phyloP scores from a whole-genome alignment of 2,329 filamentous ascomycete genomes.

The Monilinia fructigena region DNA sequence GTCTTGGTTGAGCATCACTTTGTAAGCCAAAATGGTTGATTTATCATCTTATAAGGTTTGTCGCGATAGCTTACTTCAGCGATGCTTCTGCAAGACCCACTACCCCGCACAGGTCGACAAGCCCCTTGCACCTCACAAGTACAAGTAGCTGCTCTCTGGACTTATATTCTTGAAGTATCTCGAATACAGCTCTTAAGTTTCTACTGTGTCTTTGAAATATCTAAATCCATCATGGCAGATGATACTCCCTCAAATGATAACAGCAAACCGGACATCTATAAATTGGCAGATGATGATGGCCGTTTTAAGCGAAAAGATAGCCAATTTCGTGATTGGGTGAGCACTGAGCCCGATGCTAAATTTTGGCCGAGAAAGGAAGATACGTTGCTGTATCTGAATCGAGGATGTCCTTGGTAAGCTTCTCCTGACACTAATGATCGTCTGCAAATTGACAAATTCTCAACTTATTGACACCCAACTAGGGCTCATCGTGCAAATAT shows the following conservation, averaged over 20 bases:
- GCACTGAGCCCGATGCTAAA: background rate
- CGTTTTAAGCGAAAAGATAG: background rate
- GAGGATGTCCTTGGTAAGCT: conserved; percentile 20
- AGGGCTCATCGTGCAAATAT: conserved; percentile 75
- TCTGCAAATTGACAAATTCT: background rate
- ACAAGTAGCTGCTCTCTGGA: background rate
- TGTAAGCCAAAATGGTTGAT: background rate
- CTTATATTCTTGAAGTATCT: background rate
- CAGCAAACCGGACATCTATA: background rate
- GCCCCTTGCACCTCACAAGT: background rate
- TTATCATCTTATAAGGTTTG: background rate
- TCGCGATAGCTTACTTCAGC: background rate
- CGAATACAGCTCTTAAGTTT: too few relatives aligned
- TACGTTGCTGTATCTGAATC: conserved; percentile 6
- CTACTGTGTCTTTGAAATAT: background rate
- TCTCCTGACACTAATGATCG: background rate
- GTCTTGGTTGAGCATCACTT: background rate
- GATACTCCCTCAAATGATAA: background rate
- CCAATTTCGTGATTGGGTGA: conserved; percentile 1
- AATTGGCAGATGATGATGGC: background rate
- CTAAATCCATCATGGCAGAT: background rate
- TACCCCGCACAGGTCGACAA: too few relatives aligned
- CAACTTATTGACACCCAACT: background rate
- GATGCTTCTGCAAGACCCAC: background rate
- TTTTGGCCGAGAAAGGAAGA: background rate